Evolutionary conservation across 179 eudicot genomes (phyloP).

Genomic region (Spergularia azorica): DNA sequence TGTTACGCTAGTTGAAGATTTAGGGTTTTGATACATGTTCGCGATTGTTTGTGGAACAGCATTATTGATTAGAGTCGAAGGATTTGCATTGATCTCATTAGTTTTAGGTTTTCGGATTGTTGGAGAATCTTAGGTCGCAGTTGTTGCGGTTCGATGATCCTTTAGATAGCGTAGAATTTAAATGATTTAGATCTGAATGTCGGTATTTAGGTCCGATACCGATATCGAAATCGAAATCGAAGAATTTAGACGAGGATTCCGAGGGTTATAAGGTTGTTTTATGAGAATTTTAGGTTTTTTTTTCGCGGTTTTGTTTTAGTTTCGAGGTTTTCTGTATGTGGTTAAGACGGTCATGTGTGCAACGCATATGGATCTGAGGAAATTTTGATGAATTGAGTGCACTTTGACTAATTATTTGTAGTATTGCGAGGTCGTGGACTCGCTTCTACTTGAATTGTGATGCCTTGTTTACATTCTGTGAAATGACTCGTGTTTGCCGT

Average conservation of each 20-base stretch:
- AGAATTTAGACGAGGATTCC: neutral
- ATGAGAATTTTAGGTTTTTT: neutral
- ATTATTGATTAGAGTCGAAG: neutral
- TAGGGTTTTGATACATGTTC: slow-evolving; percentile 1
- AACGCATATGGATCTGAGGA: neutral
- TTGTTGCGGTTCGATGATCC: neutral
- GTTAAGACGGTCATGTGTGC: neutral
- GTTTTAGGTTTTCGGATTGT: neutral
- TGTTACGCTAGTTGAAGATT: neutral
- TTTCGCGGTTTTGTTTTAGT: neutral
- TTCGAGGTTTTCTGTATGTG: neutral
- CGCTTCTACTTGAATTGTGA: no score
- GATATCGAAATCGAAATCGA: neutral
- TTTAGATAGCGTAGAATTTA: neutral
- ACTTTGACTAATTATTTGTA: neutral
- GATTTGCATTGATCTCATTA: slow-evolving; percentile 7
- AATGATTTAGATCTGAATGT: neutral
- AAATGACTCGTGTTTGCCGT: neutral
- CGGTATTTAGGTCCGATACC: no score
- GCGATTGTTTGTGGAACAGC: neutral
- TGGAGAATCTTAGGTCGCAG: neutral
- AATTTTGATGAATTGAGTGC: neutral
- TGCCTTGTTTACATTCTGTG: neutral
- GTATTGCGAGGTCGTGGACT: neutral
- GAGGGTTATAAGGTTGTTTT: neutral